A percentile compares a stretch with the other conserved stretches of the same genome.
Evolutionary conservation across 768 basidiomycete genomes (phyloP).

Genomic region (Auricularia auricula-judae): DNA sequence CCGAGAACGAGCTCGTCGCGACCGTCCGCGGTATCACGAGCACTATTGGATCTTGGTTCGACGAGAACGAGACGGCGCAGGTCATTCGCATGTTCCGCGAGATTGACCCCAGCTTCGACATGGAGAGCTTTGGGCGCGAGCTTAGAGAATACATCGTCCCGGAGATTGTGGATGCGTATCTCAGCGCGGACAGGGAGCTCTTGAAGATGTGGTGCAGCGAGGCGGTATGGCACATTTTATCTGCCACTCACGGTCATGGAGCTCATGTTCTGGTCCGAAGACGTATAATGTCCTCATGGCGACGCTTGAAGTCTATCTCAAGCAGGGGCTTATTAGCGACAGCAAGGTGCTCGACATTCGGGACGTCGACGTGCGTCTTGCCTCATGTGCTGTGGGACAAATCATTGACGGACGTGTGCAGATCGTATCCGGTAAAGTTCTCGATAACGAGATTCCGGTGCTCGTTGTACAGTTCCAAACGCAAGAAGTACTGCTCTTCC

Average conservation of each 20-base stretch:
- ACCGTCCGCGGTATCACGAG: conserved; percentile 74
- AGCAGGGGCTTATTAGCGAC: conserved; percentile 83
- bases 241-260: no score
- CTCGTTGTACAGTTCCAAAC: conserved; percentile 88
- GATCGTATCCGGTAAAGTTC: conserved; percentile 78
- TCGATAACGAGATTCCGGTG: conserved; percentile 77
- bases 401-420: conserved; percentile 17
- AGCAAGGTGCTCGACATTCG: conserved; percentile 95
- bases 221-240: conserved; percentile 47
- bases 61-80: conserved; percentile 97
- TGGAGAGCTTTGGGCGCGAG: conserved; percentile 82
- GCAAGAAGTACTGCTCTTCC: conserved; percentile 88
- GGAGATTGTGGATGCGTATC: conserved; percentile 92
- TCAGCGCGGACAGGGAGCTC: conserved; percentile 79
- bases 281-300: conserved; percentile 99
- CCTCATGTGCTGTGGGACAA: neutral
- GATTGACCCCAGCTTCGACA: conserved; percentile 81
- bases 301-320: conserved; percentile 88
- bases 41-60: conserved; percentile 82
- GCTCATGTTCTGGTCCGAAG: conserved; percentile 25
- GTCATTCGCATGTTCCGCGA: conserved; percentile 77
- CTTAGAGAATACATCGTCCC: conserved; percentile 95
- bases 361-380: conserved; percentile 76
- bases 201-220: conserved; percentile 90
- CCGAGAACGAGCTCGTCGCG: conserved; percentile 81